These are phyloP conservation scores for Myriangium duriaei DNA, from an alignment of 2,329 filamentous ascomycete genomes.

Conservation along the genomic window DNA sequence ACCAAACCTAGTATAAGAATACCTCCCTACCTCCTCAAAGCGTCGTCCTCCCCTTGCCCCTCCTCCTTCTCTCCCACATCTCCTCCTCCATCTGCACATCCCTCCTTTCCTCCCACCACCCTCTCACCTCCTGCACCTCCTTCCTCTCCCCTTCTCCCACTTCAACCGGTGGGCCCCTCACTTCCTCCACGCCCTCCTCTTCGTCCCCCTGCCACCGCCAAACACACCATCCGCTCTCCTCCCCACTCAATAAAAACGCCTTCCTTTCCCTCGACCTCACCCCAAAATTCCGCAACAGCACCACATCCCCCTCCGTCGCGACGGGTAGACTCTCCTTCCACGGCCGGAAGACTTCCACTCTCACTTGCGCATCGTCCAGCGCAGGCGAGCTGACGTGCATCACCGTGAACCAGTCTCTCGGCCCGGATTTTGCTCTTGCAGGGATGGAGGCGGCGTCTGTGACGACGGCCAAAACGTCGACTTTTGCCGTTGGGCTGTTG, in stretches of 20 bases:
- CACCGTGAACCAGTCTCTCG: constrained; percentile 31
- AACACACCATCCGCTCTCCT: constrained; percentile 36
- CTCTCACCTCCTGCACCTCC: constrained; percentile 27
- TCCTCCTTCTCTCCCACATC: not conserved
- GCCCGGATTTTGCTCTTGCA: constrained; percentile 28
- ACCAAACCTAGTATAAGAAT: too few species aligned
- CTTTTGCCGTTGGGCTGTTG: constrained; percentile 26
- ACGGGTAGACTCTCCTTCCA: constrained; percentile 30
- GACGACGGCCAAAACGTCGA: constrained; percentile 35
- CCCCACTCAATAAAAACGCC: constrained; percentile 28
- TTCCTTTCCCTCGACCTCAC: constrained; percentile 29
- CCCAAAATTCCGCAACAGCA: constrained; percentile 31
- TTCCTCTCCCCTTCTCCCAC: constrained; percentile 32
- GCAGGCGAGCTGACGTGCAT: constrained; percentile 29
- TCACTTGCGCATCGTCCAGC: constrained; percentile 15
- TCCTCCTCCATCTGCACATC: constrained; percentile 9
- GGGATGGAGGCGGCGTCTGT: constrained; percentile 22
- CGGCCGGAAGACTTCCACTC: constrained; percentile 32
- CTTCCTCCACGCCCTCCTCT: constrained; percentile 24
- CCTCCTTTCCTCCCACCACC: constrained; percentile 26
- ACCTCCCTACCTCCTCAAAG: too few species aligned
- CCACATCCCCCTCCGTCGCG: constrained; percentile 30
- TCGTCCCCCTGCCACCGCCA: constrained; percentile 26
- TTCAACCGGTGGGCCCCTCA: constrained; percentile 35
- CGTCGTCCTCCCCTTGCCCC: not conserved